Evolutionary conservation across 73 alveolate species (phyloP), one percentile per base, ranked within the genome.

Genomic region (Paramecium sexaurelia): DNA sequence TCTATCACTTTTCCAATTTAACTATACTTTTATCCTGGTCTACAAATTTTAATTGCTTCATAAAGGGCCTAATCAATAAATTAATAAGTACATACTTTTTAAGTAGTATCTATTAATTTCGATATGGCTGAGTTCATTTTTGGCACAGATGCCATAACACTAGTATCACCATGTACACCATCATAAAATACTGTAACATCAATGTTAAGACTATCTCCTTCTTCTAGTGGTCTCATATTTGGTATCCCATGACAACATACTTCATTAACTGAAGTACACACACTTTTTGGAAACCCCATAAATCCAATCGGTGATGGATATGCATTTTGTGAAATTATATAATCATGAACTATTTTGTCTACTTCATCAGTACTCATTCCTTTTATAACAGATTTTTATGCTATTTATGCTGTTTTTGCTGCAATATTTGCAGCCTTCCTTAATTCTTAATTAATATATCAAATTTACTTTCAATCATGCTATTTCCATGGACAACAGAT

Each of bases 221-320:
- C 94, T 61, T 94, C 92, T 13, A 97, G 86, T 7, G 97, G 96
- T 51, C 99, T 89, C 19, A 47, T 71, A 86, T 97, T 97, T 15
- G 99, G 99, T 33, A 97, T 93, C 24, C 99, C 99, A 86, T 93
- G 99, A 75, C 99, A 95, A 0, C 97, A 94, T 6, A 97, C 99
- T 73, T 97, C 99, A 93, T 97, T 97, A 17, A 96, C 99, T 36
- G 96, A 86, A 11, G 99, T 95, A 93, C 99, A 98, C 2, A 97
- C 98, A 87, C 97, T 88, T 91, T 97, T 97, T 20, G 99, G 99
- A 91, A 98, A 98, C 75, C 95, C 97, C 96, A 91, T 85, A 92
- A 91, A 98, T 90, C 95, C 98, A 24, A 98, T 92, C 9, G 99
- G 98, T 43, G 99, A 92, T n/a, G 99, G 99, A 91, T 95, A 98